These are phyloP conservation scores for Ceratocystis ficicola DNA, from an alignment of 2,329 filamentous ascomycete genomes.

Conservation along the genomic window DNA sequence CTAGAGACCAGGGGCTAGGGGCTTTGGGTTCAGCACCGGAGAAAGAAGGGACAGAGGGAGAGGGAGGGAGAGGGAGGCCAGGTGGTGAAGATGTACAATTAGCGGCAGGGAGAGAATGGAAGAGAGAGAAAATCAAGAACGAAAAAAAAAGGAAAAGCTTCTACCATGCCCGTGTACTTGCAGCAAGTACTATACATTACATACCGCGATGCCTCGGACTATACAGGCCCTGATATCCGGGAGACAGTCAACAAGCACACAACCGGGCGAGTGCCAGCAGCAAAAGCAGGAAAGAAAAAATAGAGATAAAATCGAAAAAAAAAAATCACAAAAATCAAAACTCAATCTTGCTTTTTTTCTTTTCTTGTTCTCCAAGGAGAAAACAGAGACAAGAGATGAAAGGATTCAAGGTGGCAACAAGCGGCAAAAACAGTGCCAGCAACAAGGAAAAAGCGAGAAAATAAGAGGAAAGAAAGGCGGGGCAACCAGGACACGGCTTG, in stretches of 20 bases:
- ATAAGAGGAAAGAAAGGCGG: slow-evolving; percentile 2
- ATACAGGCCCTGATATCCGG: slow-evolving; percentile 1
- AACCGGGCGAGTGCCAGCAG: neutral
- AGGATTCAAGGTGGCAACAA: slow-evolving; percentile 9
- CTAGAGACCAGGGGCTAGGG: neutral
- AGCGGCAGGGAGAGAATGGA: neutral
- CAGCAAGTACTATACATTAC: slow-evolving; percentile 7
- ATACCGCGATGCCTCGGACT: slow-evolving; percentile 1
- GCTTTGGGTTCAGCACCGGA: neutral
- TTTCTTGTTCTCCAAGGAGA: slow-evolving; percentile 2
- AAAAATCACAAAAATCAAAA: neutral
- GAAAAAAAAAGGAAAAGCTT: neutral
- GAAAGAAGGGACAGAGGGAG: neutral
- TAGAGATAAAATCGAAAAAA: neutral
- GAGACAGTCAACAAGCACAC: neutral
- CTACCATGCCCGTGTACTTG: neutral
- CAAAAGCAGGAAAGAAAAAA: neutral
- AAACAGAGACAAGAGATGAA: slow-evolving; percentile 8
- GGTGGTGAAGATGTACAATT: too few relatives aligned
- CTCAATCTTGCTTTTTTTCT: neutral
- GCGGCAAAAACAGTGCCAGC: slow-evolving; percentile 7
- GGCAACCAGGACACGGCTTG: neutral
- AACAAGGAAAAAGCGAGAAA: neutral
- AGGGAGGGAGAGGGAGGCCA: too few relatives aligned
- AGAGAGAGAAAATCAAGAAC: neutral